Evolutionary conservation across 2,329 filamentous ascomycete species (phyloP).

Genomic region (Beauveria medogensis): DNA sequence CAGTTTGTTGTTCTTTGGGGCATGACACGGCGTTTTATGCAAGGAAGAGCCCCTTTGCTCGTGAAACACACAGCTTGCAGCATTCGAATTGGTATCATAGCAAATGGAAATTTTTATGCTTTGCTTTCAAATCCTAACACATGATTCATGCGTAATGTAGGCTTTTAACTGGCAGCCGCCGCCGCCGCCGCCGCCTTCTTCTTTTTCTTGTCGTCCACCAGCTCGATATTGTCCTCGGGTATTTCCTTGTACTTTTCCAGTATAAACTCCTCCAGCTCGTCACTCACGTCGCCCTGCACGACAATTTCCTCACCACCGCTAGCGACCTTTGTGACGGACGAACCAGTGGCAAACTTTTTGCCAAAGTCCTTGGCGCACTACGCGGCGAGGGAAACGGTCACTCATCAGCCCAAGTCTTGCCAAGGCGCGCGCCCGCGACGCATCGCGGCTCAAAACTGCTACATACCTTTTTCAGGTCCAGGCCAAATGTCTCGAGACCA

Average conservation of each 20-base stretch:
- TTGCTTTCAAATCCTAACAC: background rate
- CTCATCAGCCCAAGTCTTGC: too few species aligned
- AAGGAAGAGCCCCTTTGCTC: background rate
- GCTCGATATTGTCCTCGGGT: slow-evolving; percentile 89
- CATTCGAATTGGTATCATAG: slow-evolving; percentile 2
- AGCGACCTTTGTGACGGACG: slow-evolving; percentile 81
- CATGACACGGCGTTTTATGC: slow-evolving; percentile 5
- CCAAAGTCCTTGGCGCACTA: slow-evolving; percentile 85
- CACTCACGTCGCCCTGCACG: slow-evolving; percentile 92
- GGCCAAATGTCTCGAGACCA: slow-evolving; percentile 80
- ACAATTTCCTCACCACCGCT: slow-evolving; percentile 92
- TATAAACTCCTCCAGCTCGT: slow-evolving; percentile 88
- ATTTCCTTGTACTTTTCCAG: slow-evolving; percentile 82
- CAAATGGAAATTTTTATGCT: slow-evolving; percentile 4
- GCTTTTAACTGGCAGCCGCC: slow-evolving; percentile 15
- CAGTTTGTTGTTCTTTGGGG: background rate
- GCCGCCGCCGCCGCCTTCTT: slow-evolving; percentile 30
- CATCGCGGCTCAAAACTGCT: too few species aligned
- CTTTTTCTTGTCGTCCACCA: slow-evolving; percentile 96
- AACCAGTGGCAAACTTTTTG: slow-evolving; percentile 96
- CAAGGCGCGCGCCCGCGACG: too few species aligned
- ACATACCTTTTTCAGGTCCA: slow-evolving; percentile 79
- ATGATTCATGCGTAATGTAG: background rate
- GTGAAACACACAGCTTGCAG: slow-evolving; percentile 5
- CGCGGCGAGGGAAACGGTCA: background rate